These are phyloP conservation scores for Blepharisma undulans DNA, from an alignment of 169 alveolate species.

Conservation along the genomic window DNA sequence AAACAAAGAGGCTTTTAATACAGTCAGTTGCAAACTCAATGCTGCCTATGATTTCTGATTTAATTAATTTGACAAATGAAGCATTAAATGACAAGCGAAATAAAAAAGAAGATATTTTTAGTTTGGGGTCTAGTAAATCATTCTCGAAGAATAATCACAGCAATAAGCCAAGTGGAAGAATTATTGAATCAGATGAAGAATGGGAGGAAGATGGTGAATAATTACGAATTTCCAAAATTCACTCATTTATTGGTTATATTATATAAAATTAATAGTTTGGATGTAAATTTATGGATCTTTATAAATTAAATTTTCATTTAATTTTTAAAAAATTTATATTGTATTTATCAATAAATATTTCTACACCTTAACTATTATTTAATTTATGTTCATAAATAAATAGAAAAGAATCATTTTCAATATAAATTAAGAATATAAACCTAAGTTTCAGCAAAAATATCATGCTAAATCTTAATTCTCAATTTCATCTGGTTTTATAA, in stretches of 20 bases:
- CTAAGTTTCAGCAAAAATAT: background rate
- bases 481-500: too few species aligned
- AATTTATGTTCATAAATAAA: background rate
- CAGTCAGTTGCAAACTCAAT: background rate
- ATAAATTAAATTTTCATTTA: too few species aligned
- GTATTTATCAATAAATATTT: too few species aligned
- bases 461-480: background rate
- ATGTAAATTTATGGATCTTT: too few species aligned
- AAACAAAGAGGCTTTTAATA: conserved; percentile 5
- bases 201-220: background rate
- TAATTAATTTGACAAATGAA: background rate
- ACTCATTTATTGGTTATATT: background rate
- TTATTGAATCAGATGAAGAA: background rate
- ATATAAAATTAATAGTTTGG: too few species aligned
- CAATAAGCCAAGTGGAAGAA: background rate
- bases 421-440: too few species aligned
- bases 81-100: background rate
- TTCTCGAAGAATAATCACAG: background rate
- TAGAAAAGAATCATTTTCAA: background rate
- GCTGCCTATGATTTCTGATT: background rate
- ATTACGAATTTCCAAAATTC: background rate
- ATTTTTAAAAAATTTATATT: too few species aligned
- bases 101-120: background rate
- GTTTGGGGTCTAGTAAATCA: background rate
- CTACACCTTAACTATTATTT: background rate